Evolutionary conservation across 75 land plant species (phyloP).

Genomic region (Isoetes taiwanensis): DNA sequence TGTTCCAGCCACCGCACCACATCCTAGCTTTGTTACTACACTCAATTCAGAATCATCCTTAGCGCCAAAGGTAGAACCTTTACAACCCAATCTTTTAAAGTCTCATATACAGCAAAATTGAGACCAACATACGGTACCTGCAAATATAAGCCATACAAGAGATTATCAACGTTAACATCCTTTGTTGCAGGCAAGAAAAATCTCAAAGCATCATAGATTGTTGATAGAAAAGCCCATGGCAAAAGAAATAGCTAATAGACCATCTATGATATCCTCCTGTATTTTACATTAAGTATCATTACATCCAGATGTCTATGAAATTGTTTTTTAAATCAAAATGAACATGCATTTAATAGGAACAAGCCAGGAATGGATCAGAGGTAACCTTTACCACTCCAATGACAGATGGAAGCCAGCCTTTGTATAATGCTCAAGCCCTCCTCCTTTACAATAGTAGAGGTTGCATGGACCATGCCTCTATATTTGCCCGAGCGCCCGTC

Average conservation of each 20-base stretch:
- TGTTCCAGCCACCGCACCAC: slow-evolving; percentile 94
- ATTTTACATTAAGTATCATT: no score
- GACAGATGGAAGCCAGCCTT: slow-evolving; percentile 95
- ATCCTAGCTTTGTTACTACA: slow-evolving; percentile 60
- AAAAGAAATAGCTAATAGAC: no score
- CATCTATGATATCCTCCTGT: no score
- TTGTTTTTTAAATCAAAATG: no score
- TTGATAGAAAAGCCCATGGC: no score
- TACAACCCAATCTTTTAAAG: slow-evolving; percentile 73
- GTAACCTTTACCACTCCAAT: slow-evolving; percentile 95
- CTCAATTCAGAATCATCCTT: slow-evolving; percentile 48
- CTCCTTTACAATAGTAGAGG: slow-evolving; percentile 43
- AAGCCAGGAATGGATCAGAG: no score
- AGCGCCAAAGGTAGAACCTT: slow-evolving; percentile 39
- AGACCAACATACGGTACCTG: slow-evolving; percentile 94
- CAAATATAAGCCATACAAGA: no score
- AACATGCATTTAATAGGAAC: no score
- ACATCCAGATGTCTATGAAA: no score
- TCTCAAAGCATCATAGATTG: no score
- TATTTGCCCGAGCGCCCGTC: slow-evolving; percentile 75
- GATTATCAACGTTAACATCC: no score
- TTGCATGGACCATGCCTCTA: slow-evolving; percentile 81
- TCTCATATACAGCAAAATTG: slow-evolving; percentile 89
- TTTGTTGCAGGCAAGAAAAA: no score
- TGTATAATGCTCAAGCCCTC: slow-evolving; percentile 86